Evolutionary conservation across 1,284 basidiomycete species (phyloP).

Genomic region (Mixia osmundae): DNA sequence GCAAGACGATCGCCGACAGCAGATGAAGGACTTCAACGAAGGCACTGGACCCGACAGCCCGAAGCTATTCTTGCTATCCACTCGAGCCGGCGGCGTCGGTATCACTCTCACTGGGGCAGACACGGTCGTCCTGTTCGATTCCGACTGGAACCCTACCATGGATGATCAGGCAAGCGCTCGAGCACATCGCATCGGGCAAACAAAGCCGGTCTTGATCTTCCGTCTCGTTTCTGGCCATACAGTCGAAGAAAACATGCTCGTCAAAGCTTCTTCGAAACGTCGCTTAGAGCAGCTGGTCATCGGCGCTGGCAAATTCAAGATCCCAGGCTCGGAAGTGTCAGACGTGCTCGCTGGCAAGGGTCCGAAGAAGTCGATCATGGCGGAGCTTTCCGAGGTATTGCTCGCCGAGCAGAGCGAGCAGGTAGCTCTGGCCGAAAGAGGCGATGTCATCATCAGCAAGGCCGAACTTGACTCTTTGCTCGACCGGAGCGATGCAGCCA

Average conservation of each 20-base stretch:
- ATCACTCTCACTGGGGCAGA: constrained; percentile 95
- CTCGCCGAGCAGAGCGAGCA: constrained; percentile 42
- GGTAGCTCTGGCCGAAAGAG: constrained; percentile 59
- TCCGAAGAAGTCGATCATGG: constrained; percentile 32
- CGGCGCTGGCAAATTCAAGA: constrained; percentile 42
- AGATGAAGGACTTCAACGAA: constrained; percentile 23
- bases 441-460: constrained; percentile 42
- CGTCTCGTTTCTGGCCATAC: constrained; percentile 95
- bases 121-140: constrained; percentile 84
- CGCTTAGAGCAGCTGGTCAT: constrained; percentile 84
- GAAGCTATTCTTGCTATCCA: constrained; percentile 44
- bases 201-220: constrained; percentile 87
- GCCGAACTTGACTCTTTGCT: constrained; percentile 6
- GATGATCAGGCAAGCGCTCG: constrained; percentile 61
- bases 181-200: constrained; percentile 91
- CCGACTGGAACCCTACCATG: constrained; percentile 51
- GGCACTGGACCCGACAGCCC: constrained; percentile 15
- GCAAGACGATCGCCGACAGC: constrained; percentile 68
- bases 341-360: constrained; percentile 27
- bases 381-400: constrained; percentile 57
- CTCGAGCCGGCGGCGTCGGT: constrained; percentile 89
- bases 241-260: constrained; percentile 88
- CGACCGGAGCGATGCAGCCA: constrained; percentile 10
- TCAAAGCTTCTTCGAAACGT: constrained; percentile 53
- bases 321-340: constrained; percentile 24